Percentiles rank a stretch among this genome's conserved stretches.
phyloP scores from a whole-genome alignment of 352 stramenopile genomes.

The Globisporangium acanthophoron region DNA sequence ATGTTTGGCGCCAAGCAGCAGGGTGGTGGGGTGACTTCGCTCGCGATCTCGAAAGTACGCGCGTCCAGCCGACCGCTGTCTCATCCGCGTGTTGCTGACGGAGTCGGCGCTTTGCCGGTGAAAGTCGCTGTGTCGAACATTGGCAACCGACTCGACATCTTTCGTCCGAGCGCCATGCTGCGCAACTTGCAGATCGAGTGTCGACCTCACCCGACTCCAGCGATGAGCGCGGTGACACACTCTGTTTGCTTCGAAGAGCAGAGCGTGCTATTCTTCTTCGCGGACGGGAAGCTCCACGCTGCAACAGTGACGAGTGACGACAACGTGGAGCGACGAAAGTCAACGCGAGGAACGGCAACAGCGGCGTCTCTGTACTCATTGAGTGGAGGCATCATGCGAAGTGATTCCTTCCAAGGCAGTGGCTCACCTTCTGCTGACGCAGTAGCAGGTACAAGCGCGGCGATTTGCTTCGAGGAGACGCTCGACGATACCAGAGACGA shows the following conservation, averaged over 20 bases:
- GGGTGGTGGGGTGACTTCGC: constrained; percentile 14
- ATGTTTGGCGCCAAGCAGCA: constrained; percentile 36
- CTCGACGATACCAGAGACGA: constrained; percentile 16
- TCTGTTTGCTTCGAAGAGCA: constrained; percentile 30
- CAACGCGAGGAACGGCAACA: background rate
- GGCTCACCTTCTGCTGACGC: background rate
- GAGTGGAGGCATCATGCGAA: background rate
- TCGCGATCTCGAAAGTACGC: constrained; percentile 26
- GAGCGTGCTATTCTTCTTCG: constrained; percentile 33
- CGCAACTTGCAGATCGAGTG: constrained; percentile 27
- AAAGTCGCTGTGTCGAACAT: constrained; percentile 40
- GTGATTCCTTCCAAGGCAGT: constrained; percentile 3
- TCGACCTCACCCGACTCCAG: constrained; percentile 17
- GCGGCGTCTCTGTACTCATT: background rate
- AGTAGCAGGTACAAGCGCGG: background rate
- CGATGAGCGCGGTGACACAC: constrained; percentile 26
- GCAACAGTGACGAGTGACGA: constrained; percentile 15
- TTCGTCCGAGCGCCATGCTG: constrained; percentile 27
- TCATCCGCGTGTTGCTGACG: background rate
- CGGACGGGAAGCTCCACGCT: constrained; percentile 26
- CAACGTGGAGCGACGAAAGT: constrained; percentile 6
- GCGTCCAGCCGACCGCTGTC: background rate
- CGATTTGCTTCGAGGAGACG: constrained; percentile 14
- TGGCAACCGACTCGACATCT: constrained; percentile 30
- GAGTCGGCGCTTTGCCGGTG: constrained; percentile 1